Evolutionary conservation across 148 eudicot genomes (phyloP), one percentile per base, ranked within the genome.

Genomic region (Silene uniflora): DNA sequence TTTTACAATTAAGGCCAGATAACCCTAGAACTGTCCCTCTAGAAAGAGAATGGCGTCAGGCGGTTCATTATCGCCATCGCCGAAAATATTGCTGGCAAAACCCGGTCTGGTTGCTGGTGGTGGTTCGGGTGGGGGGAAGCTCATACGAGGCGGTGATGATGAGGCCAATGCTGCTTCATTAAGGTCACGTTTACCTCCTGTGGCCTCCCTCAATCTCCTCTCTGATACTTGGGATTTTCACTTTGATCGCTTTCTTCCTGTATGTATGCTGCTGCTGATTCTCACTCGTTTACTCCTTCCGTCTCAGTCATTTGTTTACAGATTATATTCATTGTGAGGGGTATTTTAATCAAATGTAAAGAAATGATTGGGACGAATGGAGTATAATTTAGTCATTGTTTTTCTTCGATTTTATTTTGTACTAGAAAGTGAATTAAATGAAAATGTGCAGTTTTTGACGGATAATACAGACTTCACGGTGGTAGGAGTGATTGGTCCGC

Each of bases 391-490:
- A 10, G 18, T 24, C 46, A 8, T 52, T 75, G n/a, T 72, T 13
- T 61, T 60, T 69, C 14, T 47, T 10, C 13, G 2, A 5, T 18
- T n/a, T 52, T 17, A 19, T 58, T 32, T 11, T 17, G 6, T 58
- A 5, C 18, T 0, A 32, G 14, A 22, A 27, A 47, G 12, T 66
- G 1, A 55, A 11, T 10, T 12, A 14, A 7, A 6, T 5, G 12
- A 25, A 21, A 32, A 4, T 75, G 22, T 19, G 82, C 86, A 91
- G 98, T 94, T 91, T 89, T 71, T 91, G 82, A 90, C 97, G 0
- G 97, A 94, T 68, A 91, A 91, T 83, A 94, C 98, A 19, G 98
- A 94, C 16, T 94, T 94, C 64, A 90, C 91, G 19, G 97, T 94
- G 81, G 86, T 94, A 59, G 98, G 98, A 44, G 89, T 94, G 61